Base-by-base conservation (phyloP, 1,284 basidiomycete genomes). In the Takashimella tepidaria region DNA sequence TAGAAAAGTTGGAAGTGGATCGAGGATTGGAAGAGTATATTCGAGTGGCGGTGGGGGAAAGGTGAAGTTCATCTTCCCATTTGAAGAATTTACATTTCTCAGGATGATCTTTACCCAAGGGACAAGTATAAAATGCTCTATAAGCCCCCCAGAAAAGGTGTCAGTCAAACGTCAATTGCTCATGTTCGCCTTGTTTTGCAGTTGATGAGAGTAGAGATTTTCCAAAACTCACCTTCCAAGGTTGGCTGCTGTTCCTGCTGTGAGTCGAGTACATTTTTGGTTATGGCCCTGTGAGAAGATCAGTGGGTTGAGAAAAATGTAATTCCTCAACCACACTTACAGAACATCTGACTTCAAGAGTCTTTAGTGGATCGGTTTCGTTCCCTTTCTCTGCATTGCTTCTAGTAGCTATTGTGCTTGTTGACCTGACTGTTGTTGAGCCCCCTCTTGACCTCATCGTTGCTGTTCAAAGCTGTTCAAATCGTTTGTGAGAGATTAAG, bases 71-170 rank as follows among this genome's bases (percentile, higher is more conserved):
- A 49, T 74, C 72, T 22, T 59, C 68, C 72, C 72, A 74, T 60
- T 67, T 60, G 65, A 74, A 74, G 60, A 68, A 74, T 48, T 69
- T 71, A 62, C 72, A 74, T 47, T 60, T 51, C 4, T 58, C 31
- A 2, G 67, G 56, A 55, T 72, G 68, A 41, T 68, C 62, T 12
- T 58, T 58, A 11, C 44, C 46, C 5, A 66, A 50, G 2, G 69
- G 61, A 52, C 72, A 74, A n/a, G 60, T 50, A 57, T 68, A 74
- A 58, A 72, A 74, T 8, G 31, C 31, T 16, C 31, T 37, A 16
- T 8, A 37, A n/a, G n/a, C n/a, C n/a, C n/a, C n/a, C n/a, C n/a
- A n/a, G n/a, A n/a, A n/a, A n/a, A n/a, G n/a, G n/a, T n/a, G n/a
- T n/a, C n/a, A n/a, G n/a, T n/a, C n/a, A n/a, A n/a, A n/a, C n/a